Conservation (phyloP, 495 filamentous ascomycete genomes). For the Aspergillus incahuasiensis region DNA sequence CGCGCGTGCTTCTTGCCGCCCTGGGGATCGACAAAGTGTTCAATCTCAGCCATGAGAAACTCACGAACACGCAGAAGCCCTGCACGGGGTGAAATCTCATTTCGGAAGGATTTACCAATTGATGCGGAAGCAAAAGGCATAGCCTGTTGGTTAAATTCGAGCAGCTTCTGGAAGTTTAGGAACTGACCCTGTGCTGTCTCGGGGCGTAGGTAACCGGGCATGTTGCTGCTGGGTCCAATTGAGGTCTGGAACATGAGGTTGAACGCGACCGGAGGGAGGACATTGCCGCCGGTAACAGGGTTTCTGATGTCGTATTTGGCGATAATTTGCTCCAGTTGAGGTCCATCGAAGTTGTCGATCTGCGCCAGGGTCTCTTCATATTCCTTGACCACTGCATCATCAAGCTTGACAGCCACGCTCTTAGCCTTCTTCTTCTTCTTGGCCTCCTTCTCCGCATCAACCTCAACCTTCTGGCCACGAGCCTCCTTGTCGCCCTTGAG, state of each 20-base stretch:
- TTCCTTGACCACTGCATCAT: slow-evolving; percentile 59
- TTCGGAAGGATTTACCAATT: slow-evolving; percentile 73
- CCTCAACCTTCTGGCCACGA: slow-evolving; percentile 63
- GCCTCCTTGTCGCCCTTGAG: slow-evolving; percentile 78
- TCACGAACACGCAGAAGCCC: slow-evolving; percentile 66
- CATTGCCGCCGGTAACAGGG: slow-evolving; percentile 54
- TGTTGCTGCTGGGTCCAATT: slow-evolving; percentile 62
- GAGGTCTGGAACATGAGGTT: slow-evolving; percentile 74
- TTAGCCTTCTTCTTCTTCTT: slow-evolving; percentile 65
- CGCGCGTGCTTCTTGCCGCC: slow-evolving; percentile 65
- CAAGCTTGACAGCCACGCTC: slow-evolving; percentile 55
- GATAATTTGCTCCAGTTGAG: slow-evolving; percentile 60
- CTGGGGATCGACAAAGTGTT: slow-evolving; percentile 69
- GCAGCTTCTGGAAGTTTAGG: slow-evolving; percentile 62
- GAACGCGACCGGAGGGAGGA: slow-evolving; percentile 61
- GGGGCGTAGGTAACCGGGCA: slow-evolving; percentile 59
- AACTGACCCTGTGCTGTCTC: slow-evolving; percentile 69
- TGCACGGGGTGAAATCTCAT: slow-evolving; percentile 65
- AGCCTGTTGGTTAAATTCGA: slow-evolving; percentile 65
- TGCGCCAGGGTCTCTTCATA: slow-evolving; percentile 67
- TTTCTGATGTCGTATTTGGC: slow-evolving; percentile 62
- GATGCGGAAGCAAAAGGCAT: slow-evolving; percentile 73
- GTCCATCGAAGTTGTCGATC: slow-evolving; percentile 66
- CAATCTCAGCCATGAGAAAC: slow-evolving; percentile 73
- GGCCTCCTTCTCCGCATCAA: slow-evolving; percentile 59